phyloP scores from a whole-genome alignment of 768 basidiomycete species.

The Termitomyces sp. region DNA sequence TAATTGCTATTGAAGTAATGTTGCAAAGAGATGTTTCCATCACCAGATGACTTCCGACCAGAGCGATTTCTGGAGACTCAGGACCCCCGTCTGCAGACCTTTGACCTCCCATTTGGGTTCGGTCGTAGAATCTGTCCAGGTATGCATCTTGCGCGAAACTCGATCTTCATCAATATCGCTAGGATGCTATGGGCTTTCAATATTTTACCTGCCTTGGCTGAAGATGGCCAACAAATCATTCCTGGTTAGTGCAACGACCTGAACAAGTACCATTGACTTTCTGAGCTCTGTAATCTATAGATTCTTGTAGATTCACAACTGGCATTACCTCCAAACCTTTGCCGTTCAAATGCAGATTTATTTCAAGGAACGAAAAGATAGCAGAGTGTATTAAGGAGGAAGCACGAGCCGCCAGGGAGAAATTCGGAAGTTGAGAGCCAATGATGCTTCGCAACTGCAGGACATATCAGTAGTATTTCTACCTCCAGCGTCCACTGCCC shows the following conservation, averaged over 20 bases:
- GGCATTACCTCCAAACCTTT: constrained; percentile 32
- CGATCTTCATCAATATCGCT: constrained; percentile 31
- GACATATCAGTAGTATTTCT: too few relatives aligned
- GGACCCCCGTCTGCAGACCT: constrained; percentile 26
- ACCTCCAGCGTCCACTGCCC: too few relatives aligned
- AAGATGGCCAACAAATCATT: constrained; percentile 10
- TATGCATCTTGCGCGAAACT: constrained; percentile 32
- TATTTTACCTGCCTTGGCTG: constrained; percentile 21
- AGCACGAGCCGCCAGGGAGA: constrained; percentile 19
- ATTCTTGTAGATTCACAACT: constrained; percentile 20
- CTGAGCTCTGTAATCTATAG: neutral
- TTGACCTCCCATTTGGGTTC: constrained; percentile 38
- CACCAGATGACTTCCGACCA: constrained; percentile 33
- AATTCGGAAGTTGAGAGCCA: neutral
- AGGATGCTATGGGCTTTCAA: constrained; percentile 34
- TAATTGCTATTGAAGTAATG: neutral
- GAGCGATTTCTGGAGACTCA: constrained; percentile 37
- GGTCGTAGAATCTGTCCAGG: constrained; percentile 38
- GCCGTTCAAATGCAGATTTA: constrained; percentile 26
- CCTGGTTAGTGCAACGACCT: neutral
- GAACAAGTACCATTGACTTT: too few relatives aligned
- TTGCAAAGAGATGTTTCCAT: constrained; percentile 25
- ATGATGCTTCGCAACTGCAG: too few relatives aligned
- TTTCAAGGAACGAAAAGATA: constrained; percentile 21
- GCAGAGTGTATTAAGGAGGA: constrained; percentile 22